Evolutionary conservation across 148 eudicot species (phyloP).

Genomic region (Camellia sinensis): DNA sequence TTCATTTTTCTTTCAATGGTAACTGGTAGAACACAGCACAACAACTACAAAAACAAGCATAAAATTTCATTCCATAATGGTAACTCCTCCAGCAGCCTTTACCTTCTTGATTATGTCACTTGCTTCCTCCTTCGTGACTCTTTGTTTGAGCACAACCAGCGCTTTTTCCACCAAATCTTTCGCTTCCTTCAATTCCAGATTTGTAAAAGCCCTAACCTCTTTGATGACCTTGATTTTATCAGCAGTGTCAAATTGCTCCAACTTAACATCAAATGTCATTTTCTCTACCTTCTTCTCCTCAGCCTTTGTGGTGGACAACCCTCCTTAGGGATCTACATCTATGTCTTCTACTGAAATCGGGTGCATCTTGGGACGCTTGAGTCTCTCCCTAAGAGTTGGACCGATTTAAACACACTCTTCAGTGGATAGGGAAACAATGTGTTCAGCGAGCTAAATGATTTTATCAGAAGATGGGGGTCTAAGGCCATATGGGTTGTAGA

Average conservation of each 20-base stretch:
- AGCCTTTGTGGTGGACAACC: conserved; percentile 37
- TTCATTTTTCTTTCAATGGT: no score
- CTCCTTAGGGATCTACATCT: conserved; percentile 51
- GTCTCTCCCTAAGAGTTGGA: no score
- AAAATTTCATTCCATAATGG: conserved; percentile 61
- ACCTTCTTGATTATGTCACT: conserved; percentile 65
- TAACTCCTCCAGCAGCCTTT: conserved; percentile 77
- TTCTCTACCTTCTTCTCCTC: conserved; percentile 77
- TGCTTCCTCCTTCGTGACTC: conserved; percentile 89
- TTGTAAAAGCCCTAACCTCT: no score
- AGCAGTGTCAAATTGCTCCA: conserved; percentile 81
- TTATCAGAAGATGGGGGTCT: conserved; percentile 87
- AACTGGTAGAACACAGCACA: neutral
- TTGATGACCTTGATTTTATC: neutral
- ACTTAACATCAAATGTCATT: conserved; percentile 73
- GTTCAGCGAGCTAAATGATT: conserved; percentile 69
- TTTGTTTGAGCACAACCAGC: conserved; percentile 70
- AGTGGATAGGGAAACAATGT: conserved; percentile 53
- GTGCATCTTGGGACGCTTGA: conserved; percentile 26
- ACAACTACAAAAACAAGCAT: neutral
- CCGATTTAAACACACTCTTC: conserved; percentile 78
- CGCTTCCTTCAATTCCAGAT: no score
- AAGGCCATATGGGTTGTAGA: conserved; percentile 80
- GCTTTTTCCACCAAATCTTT: conserved; percentile 63
- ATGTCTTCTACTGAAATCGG: conserved; percentile 61